Conservation (phyloP, 805 yeast species). For the Yarrowia sp. region DNA sequence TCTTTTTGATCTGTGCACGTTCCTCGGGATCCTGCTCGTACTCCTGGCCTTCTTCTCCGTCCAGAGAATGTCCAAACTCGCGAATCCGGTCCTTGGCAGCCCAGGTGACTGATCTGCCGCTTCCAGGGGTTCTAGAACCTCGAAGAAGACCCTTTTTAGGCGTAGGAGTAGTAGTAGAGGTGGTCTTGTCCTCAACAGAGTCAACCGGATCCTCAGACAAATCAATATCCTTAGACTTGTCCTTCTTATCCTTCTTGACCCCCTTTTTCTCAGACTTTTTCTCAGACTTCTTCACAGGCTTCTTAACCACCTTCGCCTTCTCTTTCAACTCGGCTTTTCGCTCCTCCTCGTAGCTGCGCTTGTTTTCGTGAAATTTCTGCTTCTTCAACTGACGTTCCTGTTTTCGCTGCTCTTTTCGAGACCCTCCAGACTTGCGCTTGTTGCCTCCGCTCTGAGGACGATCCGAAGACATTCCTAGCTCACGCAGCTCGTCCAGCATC, state of each 20-base stretch:
- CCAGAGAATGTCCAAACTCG: constrained; percentile 4
- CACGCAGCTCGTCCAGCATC: constrained; percentile 21
- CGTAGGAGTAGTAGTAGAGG: no score
- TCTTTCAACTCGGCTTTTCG: not conserved
- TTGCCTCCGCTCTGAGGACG: constrained; percentile 55
- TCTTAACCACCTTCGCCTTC: not conserved
- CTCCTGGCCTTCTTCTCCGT: not conserved
- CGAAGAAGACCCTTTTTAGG: not conserved
- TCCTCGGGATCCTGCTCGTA: constrained; percentile 15
- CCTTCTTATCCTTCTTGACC: not conserved
- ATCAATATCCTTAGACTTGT: not conserved
- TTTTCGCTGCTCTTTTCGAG: constrained; percentile 37
- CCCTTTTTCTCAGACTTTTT: not conserved
- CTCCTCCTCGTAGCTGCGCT: not conserved
- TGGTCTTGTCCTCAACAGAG: no score
- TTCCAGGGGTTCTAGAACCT: not conserved
- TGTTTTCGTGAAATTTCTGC: not conserved
- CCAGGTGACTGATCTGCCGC: constrained; percentile 25
- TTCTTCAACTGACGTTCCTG: constrained; percentile 8
- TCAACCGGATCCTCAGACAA: not conserved
- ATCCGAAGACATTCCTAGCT: constrained; percentile 2
- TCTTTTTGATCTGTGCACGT: constrained; percentile 35
- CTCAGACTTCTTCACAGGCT: not conserved
- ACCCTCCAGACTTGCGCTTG: constrained; percentile 69
- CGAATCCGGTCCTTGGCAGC: constrained; percentile 28